Base-by-base conservation (phyloP, 176 grass and related monocot genomes). In the Chrysopogon serrulatus region DNA sequence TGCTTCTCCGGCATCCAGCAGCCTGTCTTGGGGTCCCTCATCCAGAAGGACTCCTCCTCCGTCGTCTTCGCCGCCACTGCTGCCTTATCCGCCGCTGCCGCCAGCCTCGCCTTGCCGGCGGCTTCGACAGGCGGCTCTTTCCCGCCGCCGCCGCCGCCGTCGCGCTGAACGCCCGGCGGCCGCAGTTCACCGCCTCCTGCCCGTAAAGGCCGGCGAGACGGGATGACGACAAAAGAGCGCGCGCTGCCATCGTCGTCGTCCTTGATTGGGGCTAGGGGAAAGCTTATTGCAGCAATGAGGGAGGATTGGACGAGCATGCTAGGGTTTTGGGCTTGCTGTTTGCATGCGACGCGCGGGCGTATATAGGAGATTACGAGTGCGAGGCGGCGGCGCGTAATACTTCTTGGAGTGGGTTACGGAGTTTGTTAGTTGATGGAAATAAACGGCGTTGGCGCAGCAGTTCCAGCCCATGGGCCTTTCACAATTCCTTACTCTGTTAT, bases 1-100 rank as follows among this genome's bases (percentile, higher is more conserved):
- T 80, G 85, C 40, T 87, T 87, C 82, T 93, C 86, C 10, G 91
- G 94, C 65, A 90, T 84, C 94, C 86, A 93, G 53, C 63, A 84
- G 7, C 94, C 88, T 10, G 88, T 93, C 71, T 85, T 89, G 16
- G 94, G 94, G 40, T 97, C 86, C 64, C 86, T 88, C 91, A 88
- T 93, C 94, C 94, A 97, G 67, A 78, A 97, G 19, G 76, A 19
- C 54, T 80, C 90, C 80, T 77, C 86, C 77, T 75, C n/a, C 56
- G 59, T 71, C 49, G 19, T 8, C 5, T 60, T 3, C 21, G 51
- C 77, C 31, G 32, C 19, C 10, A 5, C 45, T 73, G 17, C 59
- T 54, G 66, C 34, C 39, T 28, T 19, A 24, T 10, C 69, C 23
- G 45, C 49, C 51, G 34, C 49, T 19, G 6, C 32, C 40, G 77